Evolutionary conservation across 352 stramenopile species (phyloP).

Genomic region (Labyrinthula sp.): DNA sequence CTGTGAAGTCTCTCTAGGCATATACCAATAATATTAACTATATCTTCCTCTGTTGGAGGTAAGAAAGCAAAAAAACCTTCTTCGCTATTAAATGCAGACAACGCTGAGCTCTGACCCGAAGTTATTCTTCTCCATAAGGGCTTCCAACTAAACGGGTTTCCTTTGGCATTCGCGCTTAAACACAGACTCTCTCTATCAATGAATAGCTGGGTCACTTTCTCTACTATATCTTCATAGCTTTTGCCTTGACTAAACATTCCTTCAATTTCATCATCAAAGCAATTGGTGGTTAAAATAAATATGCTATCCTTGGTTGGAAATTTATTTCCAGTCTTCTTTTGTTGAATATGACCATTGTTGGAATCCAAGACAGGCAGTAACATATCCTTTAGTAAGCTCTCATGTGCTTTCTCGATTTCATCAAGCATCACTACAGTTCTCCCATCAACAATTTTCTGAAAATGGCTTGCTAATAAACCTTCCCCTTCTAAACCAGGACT

Average conservation of each 20-base stretch:
- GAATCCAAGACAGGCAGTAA: slow-evolving; percentile 22
- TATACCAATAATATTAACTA: too few species aligned
- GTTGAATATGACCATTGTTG: slow-evolving; percentile 17
- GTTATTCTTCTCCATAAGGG: too few species aligned
- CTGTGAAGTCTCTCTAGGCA: too few species aligned
- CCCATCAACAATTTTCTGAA: neutral
- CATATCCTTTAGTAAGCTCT: slow-evolving; percentile 15
- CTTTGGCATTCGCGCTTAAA: too few species aligned
- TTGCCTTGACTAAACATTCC: slow-evolving; percentile 8
- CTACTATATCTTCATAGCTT: too few species aligned
- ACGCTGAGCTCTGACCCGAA: too few species aligned
- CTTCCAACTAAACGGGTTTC: too few species aligned
- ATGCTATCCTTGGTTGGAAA: slow-evolving; percentile 16
- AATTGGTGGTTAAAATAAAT: slow-evolving; percentile 25
- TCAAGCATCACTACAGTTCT: slow-evolving; percentile 18
- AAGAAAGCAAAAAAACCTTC: too few species aligned
- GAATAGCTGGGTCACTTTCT: too few species aligned
- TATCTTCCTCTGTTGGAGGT: too few species aligned
- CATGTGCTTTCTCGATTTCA: slow-evolving; percentile 25
- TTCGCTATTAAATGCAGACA: too few species aligned
- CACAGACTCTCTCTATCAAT: too few species aligned
- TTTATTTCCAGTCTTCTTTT: slow-evolving; percentile 12
- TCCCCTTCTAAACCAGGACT: slow-evolving; percentile 4
- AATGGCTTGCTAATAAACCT: slow-evolving; percentile 6
- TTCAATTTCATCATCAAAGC: slow-evolving; percentile 19